Conservation (phyloP, 2,329 filamentous ascomycete genomes). For the Chaetomium olivaceum region DNA sequence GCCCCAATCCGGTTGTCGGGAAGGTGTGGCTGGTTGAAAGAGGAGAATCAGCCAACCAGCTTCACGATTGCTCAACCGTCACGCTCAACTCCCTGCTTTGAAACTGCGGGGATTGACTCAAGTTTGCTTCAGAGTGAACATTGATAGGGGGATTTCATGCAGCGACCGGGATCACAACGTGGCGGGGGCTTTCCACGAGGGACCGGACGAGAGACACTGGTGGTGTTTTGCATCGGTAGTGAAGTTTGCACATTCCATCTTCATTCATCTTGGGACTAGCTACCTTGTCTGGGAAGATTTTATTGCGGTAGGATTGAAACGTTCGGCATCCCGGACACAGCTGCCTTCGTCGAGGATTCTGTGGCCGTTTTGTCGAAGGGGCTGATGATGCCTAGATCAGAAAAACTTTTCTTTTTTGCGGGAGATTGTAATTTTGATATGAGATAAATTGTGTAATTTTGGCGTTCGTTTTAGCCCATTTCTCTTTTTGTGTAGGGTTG, state of each 20-base stretch:
- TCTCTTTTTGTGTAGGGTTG: neutral
- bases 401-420: neutral
- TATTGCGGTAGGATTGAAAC: neutral
- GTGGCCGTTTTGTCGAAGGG: neutral
- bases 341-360: neutral
- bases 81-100: neutral
- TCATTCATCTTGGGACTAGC: neutral
- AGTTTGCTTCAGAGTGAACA: neutral
- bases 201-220: neutral
- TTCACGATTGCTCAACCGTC: neutral
- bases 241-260: neutral
- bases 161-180: neutral
- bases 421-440: neutral
- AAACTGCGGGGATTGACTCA: neutral
- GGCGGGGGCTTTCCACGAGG: neutral
- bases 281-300: neutral
- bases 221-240: neutral
- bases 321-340: neutral
- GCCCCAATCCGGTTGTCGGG: constrained; percentile 11
- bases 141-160: neutral
- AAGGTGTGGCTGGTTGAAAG: constrained; percentile 19
- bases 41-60: constrained; percentile 7
- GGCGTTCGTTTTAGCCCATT: neutral
- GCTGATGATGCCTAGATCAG: neutral
- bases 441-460: neutral